Base-by-base conservation (phyloP, 805 yeast genomes). In the Schizosaccharomyces osmophilus region DNA sequence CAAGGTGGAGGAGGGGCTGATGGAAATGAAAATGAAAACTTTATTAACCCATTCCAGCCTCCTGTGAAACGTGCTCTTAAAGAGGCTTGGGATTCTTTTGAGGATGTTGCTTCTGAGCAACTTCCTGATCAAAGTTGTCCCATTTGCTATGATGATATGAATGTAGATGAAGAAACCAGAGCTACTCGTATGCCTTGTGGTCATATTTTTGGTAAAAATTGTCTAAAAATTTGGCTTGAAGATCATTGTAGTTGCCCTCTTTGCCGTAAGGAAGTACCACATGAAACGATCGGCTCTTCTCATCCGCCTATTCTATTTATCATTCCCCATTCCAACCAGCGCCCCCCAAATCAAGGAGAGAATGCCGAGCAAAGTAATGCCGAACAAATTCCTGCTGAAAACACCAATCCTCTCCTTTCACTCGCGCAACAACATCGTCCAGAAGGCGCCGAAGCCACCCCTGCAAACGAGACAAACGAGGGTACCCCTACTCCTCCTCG, bases 161-260 rank as follows among this genome's bases (percentile, higher is more conserved):
- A 66, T 61, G 67, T 62, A 41, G 62, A 61, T 58, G 62, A 48
- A n/a, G 59, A n/a, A 29, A 51, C 93, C 69, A 70, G 77, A 3
- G 84, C 96, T 0, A 75, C 85, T 0, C 73, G 78, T 63, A 75
- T 90, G 78, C 93, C 95, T 0, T 90, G 98, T 70, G 81, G 81
- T 8, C 98, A 90, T 68, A 69, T 82, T 0, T 90, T 93, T 74
- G 97, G 98, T 5, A 77, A 82, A 64, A 78, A 80, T n/a, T 90
- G 98, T 73, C 74, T 88, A 29, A 79, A 76, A 63, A 86, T 84
- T 66, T 90, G 98, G 98, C 78, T 90, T 60, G 78, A 77, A 63
- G 73, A 79, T 29, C 82, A 84, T 66, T 78, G 80, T 39, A 80
- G 87, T 1, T 89, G 97, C 69, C 98, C 98, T 0, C 72, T 90